Evolutionary conservation across 768 basidiomycete species (phyloP).

Genomic region (Termitomyces sp.): DNA sequence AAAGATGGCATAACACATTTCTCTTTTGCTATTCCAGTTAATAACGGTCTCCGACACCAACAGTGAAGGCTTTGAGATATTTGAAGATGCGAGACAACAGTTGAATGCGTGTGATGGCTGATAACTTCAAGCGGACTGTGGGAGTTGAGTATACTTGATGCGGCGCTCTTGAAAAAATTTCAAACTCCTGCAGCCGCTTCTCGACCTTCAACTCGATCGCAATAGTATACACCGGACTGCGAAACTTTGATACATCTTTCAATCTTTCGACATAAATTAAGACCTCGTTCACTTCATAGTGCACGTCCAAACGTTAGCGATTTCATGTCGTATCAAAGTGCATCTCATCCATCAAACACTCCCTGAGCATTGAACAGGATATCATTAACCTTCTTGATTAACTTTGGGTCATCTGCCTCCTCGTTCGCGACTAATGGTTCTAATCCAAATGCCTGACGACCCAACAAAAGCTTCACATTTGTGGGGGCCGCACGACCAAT

Average conservation of each 20-base stretch:
- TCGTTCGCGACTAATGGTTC: constrained; percentile 14
- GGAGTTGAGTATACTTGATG: too few relatives aligned
- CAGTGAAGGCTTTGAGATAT: background rate
- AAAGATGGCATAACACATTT: too few relatives aligned
- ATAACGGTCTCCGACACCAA: too few relatives aligned
- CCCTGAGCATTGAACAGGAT: constrained; percentile 10
- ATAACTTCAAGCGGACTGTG: too few relatives aligned
- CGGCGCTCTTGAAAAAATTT: background rate
- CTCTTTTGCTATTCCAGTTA: too few relatives aligned
- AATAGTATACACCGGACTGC: background rate
- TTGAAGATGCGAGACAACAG: background rate
- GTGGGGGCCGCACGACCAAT: constrained; percentile 27
- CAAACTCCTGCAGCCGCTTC: background rate
- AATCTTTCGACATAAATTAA: too few relatives aligned
- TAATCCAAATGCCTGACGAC: constrained; percentile 36
- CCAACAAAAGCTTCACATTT: constrained; percentile 29
- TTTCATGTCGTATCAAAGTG: background rate
- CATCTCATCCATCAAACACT: background rate
- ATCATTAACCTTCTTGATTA: constrained; percentile 14
- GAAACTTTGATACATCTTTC: too few relatives aligned
- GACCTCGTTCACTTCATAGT: too few relatives aligned
- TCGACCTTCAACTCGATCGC: background rate
- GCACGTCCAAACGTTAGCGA: background rate
- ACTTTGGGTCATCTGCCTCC: background rate
- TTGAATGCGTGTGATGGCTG: background rate